These are phyloP conservation scores for Tolypocladium capitatum DNA, from an alignment of 2,329 filamentous ascomycete genomes.

Conservation along the genomic window DNA sequence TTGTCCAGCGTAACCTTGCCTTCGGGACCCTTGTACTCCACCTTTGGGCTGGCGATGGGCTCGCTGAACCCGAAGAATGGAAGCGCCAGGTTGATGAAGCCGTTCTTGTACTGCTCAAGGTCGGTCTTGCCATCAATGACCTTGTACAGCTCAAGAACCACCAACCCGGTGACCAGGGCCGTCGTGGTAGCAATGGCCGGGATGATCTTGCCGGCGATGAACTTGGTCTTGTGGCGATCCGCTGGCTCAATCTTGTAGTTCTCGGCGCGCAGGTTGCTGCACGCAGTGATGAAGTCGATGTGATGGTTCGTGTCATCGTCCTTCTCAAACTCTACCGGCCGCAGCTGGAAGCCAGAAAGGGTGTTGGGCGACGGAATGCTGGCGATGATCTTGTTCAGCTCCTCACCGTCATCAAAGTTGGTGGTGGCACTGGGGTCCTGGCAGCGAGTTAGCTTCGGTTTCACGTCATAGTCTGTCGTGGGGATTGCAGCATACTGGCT, in stretches of 20 bases:
- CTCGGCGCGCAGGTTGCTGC: constrained; percentile 88
- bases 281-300: constrained; percentile 97
- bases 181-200: constrained; percentile 97
- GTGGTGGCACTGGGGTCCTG: constrained; percentile 66
- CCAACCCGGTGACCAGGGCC: constrained; percentile 84
- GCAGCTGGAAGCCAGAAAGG: constrained; percentile 76
- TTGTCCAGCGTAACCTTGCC: constrained; percentile 81
- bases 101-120: constrained; percentile 98
- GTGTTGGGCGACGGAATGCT: constrained; percentile 67
- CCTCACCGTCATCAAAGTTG: constrained; percentile 57
- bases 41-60: constrained; percentile 87
- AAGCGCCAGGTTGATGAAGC: constrained; percentile 89
- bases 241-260: constrained; percentile 95
- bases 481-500: constrained; percentile 46
- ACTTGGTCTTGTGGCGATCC: constrained; percentile 96
- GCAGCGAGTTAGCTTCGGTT: neutral
- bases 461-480: neutral
- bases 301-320: constrained; percentile 96
- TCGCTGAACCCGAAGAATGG: constrained; percentile 99
- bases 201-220: constrained; percentile 99
- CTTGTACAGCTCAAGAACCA: constrained; percentile 91
- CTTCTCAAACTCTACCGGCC: constrained; percentile 94
- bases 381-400: constrained; percentile 58
- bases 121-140: constrained; percentile 92
- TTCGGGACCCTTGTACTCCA: constrained; percentile 67